Conservation (phyloP, 2,329 filamentous ascomycete genomes). For the Microcera coccophila region DNA sequence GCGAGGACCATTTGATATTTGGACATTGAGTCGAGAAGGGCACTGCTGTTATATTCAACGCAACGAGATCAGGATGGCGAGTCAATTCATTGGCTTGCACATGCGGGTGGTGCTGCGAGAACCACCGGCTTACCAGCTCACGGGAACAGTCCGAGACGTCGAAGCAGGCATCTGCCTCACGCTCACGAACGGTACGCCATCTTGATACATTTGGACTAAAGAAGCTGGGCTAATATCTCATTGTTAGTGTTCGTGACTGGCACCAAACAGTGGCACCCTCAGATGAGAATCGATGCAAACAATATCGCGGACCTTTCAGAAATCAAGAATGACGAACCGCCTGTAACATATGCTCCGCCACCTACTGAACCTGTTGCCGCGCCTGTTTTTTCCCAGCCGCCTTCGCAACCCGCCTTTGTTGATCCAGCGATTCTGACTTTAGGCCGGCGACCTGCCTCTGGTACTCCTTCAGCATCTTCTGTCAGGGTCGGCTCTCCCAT, state of each 20-base stretch:
- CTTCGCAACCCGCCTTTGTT: constrained; percentile 52
- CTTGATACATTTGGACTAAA: background rate
- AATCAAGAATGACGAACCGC: constrained; percentile 29
- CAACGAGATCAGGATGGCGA: constrained; percentile 40
- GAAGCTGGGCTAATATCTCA: constrained; percentile 8
- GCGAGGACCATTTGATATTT: constrained; percentile 13
- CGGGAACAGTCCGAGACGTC: constrained; percentile 68
- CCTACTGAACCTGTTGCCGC: constrained; percentile 23
- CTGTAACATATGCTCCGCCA: constrained; percentile 27
- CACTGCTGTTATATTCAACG: background rate
- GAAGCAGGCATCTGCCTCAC: constrained; percentile 63
- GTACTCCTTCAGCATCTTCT: constrained; percentile 23
- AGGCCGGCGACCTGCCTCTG: constrained; percentile 39
- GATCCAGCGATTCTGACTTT: constrained; percentile 81
- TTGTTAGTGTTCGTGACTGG: constrained; percentile 38
- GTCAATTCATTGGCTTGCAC: constrained; percentile 69
- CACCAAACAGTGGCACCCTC: constrained; percentile 39
- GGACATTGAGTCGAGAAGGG: constrained; percentile 8
- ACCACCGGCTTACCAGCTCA: constrained; percentile 60
- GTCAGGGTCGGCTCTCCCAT: constrained; percentile 8
- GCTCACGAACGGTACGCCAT: constrained; percentile 63
- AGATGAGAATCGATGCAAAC: constrained; percentile 44
- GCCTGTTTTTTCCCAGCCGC: constrained; percentile 26
- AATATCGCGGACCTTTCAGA: constrained; percentile 46
- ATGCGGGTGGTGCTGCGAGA: constrained; percentile 69